Conservation (phyloP, 768 basidiomycete genomes). For the Steccherinum ochraceum region DNA sequence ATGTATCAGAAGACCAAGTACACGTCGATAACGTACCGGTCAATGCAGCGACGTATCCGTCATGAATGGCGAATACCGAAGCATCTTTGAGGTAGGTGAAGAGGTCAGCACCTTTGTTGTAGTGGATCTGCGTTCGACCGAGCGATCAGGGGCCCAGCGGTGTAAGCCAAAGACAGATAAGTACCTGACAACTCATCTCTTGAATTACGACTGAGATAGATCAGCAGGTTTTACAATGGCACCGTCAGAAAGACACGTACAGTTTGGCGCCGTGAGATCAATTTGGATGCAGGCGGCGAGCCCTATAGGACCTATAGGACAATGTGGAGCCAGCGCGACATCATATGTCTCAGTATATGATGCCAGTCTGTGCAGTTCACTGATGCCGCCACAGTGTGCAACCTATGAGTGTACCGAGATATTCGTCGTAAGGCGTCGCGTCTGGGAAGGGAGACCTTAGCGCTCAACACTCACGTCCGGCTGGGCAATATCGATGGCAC, state of each 20-base stretch:
- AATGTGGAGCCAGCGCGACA: slow-evolving; percentile 66
- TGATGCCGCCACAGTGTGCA: slow-evolving; percentile 56
- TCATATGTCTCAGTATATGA: slow-evolving; percentile 62
- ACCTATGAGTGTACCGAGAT: slow-evolving; percentile 27
- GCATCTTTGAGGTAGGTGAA: slow-evolving; percentile 52
- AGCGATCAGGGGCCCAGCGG: not conserved
- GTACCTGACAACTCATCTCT: slow-evolving; percentile 58
- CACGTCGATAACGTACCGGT: slow-evolving; percentile 24
- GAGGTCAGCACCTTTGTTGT: slow-evolving; percentile 56
- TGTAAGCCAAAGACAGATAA: not conserved
- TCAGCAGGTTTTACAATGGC: not conserved
- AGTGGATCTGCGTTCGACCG: slow-evolving; percentile 52
- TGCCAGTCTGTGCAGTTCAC: slow-evolving; percentile 52
- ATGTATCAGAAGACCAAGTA: not conserved
- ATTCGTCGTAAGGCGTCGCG: not conserved
- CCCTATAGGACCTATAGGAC: slow-evolving; percentile 65
- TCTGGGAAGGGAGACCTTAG: not conserved
- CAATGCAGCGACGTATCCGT: slow-evolving; percentile 44
- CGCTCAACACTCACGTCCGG: slow-evolving; percentile 43
- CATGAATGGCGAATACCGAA: slow-evolving; percentile 43
- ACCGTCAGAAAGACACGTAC: slow-evolving; percentile 26
- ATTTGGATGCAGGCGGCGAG: slow-evolving; percentile 68
- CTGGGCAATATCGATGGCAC: slow-evolving; percentile 64
- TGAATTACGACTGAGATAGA: slow-evolving; percentile 44
- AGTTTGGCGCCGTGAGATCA: slow-evolving; percentile 52